phyloP scores from a whole-genome alignment of 352 stramenopile genomes.

The Saprolegnia parasitica region DNA sequence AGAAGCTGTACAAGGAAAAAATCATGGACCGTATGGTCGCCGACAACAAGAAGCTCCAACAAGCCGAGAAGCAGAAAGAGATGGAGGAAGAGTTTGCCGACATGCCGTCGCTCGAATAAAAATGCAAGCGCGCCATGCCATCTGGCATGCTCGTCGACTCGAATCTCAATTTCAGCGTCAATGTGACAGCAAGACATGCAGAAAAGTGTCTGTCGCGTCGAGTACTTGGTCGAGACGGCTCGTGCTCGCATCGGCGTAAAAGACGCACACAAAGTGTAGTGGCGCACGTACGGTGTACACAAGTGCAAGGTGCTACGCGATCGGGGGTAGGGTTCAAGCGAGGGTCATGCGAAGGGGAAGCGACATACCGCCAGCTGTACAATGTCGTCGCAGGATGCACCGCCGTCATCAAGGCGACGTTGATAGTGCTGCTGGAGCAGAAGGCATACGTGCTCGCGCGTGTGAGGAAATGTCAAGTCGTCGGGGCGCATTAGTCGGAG shows the following conservation, averaged over 20 bases:
- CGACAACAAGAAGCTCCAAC: conserved; percentile 73
- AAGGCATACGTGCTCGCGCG: neutral
- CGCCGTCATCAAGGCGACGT: neutral
- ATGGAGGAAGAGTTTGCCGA: conserved; percentile 71
- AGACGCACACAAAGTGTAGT: neutral
- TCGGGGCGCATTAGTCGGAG: neutral
- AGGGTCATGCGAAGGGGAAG: too few relatives aligned
- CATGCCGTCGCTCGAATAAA: conserved; percentile 76
- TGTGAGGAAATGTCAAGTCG: neutral
- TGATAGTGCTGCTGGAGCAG: neutral
- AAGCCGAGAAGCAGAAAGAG: conserved; percentile 59
- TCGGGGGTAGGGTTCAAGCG: neutral
- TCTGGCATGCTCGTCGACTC: too few relatives aligned
- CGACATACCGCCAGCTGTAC: neutral
- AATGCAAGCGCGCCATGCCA: neutral
- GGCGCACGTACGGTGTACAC: neutral
- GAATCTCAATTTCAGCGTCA: too few relatives aligned
- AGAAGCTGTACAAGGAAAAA: conserved; percentile 86
- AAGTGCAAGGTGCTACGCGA: neutral
- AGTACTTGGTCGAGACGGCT: too few relatives aligned
- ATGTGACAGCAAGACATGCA: too few relatives aligned
- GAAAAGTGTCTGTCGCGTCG: too few relatives aligned
- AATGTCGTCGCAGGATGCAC: neutral
- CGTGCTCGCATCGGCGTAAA: neutral
- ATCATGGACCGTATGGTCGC: conserved; percentile 81